Conservation (phyloP, 2,329 filamentous ascomycete genomes). For the Cercospora sojina region DNA sequence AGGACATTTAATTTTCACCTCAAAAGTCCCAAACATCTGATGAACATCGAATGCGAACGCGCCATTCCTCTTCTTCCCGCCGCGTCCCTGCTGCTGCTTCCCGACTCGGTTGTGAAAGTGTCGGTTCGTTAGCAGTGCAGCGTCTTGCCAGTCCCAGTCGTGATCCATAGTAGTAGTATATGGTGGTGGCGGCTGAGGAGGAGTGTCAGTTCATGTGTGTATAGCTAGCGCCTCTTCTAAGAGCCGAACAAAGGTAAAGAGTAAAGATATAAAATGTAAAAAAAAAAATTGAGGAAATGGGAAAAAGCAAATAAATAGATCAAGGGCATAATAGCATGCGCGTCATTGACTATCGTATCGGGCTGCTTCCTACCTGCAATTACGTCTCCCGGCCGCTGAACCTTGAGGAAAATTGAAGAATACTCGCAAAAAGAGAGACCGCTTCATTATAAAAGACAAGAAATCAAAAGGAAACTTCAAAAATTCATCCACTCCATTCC, state of each 20-base stretch:
- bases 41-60: conserved; percentile 5
- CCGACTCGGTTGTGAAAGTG: conserved; percentile 11
- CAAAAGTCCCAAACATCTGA: conserved; percentile 10
- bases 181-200: too few relatives aligned
- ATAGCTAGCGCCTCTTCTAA: too few relatives aligned
- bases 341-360: neutral
- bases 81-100: neutral
- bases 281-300: too few relatives aligned
- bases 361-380: neutral
- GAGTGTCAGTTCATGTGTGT: too few relatives aligned
- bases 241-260: too few relatives aligned
- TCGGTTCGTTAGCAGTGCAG: conserved; percentile 6
- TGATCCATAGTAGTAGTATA: too few relatives aligned
- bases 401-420: too few relatives aligned
- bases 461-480: neutral
- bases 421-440: too few relatives aligned
- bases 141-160: conserved; percentile 18
- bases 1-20: conserved; percentile 5
- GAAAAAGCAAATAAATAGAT: too few relatives aligned
- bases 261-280: too few relatives aligned
- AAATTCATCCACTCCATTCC: neutral
- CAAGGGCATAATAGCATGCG: too few relatives aligned
- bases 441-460: neutral
- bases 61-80: conserved; percentile 8
- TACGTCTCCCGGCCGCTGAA: too few relatives aligned